phyloP scores from a whole-genome alignment of 169 alveolate species.

The Plasmodium gaboni region DNA sequence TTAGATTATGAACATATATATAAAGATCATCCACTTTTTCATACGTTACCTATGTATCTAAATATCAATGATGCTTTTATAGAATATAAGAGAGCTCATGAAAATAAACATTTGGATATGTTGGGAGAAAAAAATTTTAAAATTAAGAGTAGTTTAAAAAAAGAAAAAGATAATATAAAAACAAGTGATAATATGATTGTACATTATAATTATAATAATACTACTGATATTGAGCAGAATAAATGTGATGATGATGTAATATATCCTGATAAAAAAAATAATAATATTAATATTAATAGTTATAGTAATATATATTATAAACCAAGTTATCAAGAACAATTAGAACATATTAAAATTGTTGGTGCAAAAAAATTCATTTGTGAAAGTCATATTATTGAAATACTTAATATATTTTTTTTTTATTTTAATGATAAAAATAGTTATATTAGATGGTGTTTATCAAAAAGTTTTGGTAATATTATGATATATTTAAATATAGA shows the following conservation, averaged over 20 bases:
- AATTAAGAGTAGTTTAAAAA: too few relatives aligned
- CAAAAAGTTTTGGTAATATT: constrained; percentile 66
- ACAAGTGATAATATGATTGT: too few relatives aligned
- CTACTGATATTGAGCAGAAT: background rate
- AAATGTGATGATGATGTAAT: background rate
- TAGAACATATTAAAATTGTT: background rate
- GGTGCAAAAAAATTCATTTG: constrained; percentile 9
- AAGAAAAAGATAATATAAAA: too few relatives aligned
- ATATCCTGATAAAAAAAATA: too few relatives aligned
- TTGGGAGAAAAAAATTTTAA: too few relatives aligned
- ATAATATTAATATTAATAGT: too few relatives aligned
- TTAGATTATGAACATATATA: background rate
- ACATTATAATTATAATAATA: too few relatives aligned
- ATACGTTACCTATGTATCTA: constrained; percentile 31
- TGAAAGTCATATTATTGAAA: constrained; percentile 47
- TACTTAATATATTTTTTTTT: constrained; percentile 21
- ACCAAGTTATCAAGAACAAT: background rate
- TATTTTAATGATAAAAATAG: constrained; percentile 64
- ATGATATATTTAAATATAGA: constrained; percentile 27
- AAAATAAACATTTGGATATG: background rate
- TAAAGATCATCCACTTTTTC: constrained; percentile 11
- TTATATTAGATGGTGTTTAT: constrained; percentile 53
- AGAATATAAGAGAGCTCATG: constrained; percentile 15
- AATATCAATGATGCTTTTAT: constrained; percentile 53
- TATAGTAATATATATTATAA: background rate